Evolutionary conservation across 1,139 yeast genomes (phyloP).

Genomic region (Yamadazyma epiphylla): DNA sequence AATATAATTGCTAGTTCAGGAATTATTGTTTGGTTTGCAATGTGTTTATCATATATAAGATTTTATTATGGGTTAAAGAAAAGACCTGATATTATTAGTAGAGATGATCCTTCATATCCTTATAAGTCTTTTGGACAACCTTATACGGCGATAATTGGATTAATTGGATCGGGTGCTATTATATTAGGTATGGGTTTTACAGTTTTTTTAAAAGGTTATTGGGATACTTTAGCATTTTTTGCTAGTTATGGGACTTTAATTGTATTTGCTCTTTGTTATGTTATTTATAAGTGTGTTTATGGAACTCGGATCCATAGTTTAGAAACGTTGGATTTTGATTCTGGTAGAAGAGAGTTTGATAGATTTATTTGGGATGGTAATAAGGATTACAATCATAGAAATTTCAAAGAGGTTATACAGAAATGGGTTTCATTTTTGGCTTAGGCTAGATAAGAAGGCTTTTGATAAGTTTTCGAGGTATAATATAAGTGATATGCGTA

Average conservation of each 20-base stretch:
- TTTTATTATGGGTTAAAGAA: conserved; percentile 65
- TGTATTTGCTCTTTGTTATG: conserved; percentile 50
- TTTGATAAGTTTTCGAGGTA: too few relatives aligned
- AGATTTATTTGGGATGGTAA: conserved; percentile 70
- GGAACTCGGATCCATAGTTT: conserved; percentile 58
- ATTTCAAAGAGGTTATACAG: conserved; percentile 31
- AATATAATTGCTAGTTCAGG: conserved; percentile 69
- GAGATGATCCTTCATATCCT: conserved; percentile 69
- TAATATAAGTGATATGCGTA: conserved; percentile 1
- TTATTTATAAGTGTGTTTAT: conserved; percentile 51
- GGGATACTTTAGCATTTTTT: conserved; percentile 64
- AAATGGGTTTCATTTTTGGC: conserved; percentile 38
- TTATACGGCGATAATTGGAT: conserved; percentile 64
- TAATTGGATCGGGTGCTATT: conserved; percentile 51
- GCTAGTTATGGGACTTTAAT: conserved; percentile 66
- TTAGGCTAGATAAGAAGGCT: too few relatives aligned
- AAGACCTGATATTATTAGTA: conserved; percentile 61
- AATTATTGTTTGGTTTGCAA: conserved; percentile 75
- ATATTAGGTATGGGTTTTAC: conserved; percentile 68
- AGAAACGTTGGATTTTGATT: conserved; percentile 69
- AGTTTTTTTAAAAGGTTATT: conserved; percentile 55
- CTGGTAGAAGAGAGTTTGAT: conserved; percentile 75
- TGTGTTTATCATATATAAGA: conserved; percentile 69
- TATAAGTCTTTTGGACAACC: conserved; percentile 79
- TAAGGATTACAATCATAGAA: conserved; percentile 35